phyloP scores from a whole-genome alignment of 108 stramenopile species.

The Cyclotella cryptica region DNA sequence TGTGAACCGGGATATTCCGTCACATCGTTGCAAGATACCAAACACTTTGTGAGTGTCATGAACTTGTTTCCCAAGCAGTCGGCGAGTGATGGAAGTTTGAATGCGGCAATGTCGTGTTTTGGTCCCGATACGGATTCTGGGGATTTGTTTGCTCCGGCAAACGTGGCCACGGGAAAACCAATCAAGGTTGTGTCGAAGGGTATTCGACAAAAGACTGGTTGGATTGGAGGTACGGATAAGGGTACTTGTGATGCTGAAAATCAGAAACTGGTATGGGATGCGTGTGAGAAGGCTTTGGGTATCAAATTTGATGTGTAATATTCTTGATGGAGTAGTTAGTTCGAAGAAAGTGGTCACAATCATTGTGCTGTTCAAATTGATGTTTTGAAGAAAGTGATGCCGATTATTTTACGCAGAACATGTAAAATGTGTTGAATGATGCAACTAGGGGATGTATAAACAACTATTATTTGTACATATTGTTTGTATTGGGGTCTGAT shows the following conservation, averaged over 20 bases:
- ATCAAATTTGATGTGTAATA: slow-evolving; percentile 28
- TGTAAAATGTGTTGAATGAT: too few species aligned
- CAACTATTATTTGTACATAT: too few species aligned
- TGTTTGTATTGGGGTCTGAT: too few species aligned
- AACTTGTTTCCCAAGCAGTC: slow-evolving; percentile 12
- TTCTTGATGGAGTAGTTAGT: neutral
- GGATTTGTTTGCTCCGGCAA: slow-evolving; percentile 23
- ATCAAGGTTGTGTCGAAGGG: slow-evolving; percentile 14
- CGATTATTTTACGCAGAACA: too few species aligned
- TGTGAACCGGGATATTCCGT: slow-evolving; percentile 25
- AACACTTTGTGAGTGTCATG: slow-evolving; percentile 5
- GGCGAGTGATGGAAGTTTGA: slow-evolving; percentile 21
- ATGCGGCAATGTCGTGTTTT: slow-evolving; percentile 23
- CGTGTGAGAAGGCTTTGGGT: slow-evolving; percentile 31
- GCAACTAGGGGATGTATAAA: too few species aligned
- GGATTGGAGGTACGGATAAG: slow-evolving; percentile 23
- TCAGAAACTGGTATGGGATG: slow-evolving; percentile 28
- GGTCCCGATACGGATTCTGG: slow-evolving; percentile 11
- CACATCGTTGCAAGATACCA: slow-evolving; percentile 21
- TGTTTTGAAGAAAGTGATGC: too few species aligned
- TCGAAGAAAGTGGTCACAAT: too few species aligned
- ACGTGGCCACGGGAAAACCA: slow-evolving; percentile 11
- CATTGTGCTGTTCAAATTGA: too few species aligned
- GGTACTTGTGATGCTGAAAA: slow-evolving; percentile 11
- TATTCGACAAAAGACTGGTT: slow-evolving; percentile 16